Conservation (phyloP, 345 rosid genomes). For the Crucihimalaya himalaica region DNA sequence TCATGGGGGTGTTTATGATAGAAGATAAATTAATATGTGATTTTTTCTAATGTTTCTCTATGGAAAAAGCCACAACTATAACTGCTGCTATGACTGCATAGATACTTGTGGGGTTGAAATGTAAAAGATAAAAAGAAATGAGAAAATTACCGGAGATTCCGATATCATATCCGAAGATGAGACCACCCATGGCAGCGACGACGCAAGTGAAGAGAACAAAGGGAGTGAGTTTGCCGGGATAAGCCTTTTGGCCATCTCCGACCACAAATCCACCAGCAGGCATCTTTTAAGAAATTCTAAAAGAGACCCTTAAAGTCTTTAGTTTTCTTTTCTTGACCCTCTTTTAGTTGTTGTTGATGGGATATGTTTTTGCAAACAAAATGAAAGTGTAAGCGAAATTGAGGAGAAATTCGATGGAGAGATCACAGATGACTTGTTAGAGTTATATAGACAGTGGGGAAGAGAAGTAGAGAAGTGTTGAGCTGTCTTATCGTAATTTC, state of each 20-base stretch:
- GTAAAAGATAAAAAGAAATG: neutral
- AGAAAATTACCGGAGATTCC: slow-evolving; percentile 78
- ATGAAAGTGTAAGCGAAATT: neutral
- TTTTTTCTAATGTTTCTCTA: neutral
- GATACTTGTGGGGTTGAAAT: slow-evolving; percentile 1
- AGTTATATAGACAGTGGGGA: slow-evolving; percentile 30
- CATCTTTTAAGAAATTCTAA: slow-evolving; percentile 39
- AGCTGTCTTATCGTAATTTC: slow-evolving; percentile 33
- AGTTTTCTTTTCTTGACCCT: neutral
- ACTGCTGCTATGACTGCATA: neutral
- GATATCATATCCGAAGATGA: slow-evolving; percentile 94
- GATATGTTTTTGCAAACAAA: neutral
- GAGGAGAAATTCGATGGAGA: slow-evolving; percentile 14
- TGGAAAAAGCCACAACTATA: neutral
- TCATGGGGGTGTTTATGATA: neutral
- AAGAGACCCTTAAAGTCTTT: neutral
- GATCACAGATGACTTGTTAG: slow-evolving; percentile 10
- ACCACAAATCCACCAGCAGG: slow-evolving; percentile 56
- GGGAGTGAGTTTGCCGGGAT: slow-evolving; percentile 84
- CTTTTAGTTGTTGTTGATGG: neutral
- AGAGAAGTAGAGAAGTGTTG: slow-evolving; percentile 16
- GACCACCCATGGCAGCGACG: slow-evolving; percentile 98
- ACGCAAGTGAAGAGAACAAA: slow-evolving; percentile 77
- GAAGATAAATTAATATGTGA: neutral
- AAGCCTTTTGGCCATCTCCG: slow-evolving; percentile 55